These are phyloP conservation scores for Syzygium syzygioides DNA, from an alignment of 441 rosid genomes.

Conservation along the genomic window DNA sequence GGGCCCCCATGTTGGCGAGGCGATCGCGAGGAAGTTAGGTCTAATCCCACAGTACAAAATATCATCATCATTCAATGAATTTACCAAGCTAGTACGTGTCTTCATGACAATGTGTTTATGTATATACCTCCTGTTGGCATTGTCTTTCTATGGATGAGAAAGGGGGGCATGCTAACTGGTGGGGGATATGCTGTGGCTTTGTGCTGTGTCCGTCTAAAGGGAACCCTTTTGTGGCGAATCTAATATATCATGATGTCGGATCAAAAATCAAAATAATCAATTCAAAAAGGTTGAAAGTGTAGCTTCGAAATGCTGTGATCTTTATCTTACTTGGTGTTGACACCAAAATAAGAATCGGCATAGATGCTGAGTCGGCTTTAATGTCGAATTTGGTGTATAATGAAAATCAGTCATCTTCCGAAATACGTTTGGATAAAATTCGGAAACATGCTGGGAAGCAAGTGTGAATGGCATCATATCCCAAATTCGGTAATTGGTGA, in stretches of 20 bases:
- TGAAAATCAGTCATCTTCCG: too few species aligned
- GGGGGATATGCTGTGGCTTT: neutral
- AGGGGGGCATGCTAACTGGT: neutral
- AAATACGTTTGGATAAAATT: too few species aligned
- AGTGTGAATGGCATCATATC: too few species aligned
- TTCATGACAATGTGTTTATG: neutral
- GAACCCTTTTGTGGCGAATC: neutral
- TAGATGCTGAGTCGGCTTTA: too few species aligned
- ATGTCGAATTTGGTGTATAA: too few species aligned
- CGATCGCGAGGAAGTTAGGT: neutral
- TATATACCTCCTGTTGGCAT: neutral
- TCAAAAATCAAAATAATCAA: neutral
- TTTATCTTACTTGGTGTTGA: neutral
- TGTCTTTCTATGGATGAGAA: neutral
- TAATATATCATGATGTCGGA: neutral
- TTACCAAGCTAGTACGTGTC: neutral
- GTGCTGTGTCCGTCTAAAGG: neutral
- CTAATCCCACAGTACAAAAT: neutral
- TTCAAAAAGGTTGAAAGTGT: neutral
- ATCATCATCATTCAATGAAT: neutral
- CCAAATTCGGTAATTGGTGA: too few species aligned
- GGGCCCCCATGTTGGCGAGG: neutral
- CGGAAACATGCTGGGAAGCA: too few species aligned
- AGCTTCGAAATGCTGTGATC: neutral
- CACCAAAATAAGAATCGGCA: too few species aligned